These are phyloP conservation scores for Trichosporon ovoides DNA, from an alignment of 1,284 basidiomycete genomes.

Conservation along the genomic window DNA sequence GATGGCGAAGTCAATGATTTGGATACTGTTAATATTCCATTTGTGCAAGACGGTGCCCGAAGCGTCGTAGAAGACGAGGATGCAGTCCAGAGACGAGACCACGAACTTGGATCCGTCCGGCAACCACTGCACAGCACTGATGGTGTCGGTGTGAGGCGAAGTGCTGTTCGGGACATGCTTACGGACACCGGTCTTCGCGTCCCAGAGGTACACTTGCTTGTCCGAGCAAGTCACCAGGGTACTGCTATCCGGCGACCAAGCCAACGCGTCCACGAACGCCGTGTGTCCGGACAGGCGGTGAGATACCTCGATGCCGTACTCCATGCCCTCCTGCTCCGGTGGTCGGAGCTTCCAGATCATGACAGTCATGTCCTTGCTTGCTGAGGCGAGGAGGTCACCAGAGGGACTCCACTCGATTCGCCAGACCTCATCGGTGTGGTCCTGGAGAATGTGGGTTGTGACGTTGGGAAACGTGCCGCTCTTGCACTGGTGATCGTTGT, in stretches of 20 bases:
- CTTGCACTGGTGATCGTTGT: conserved; percentile 77
- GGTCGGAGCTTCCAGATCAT: conserved; percentile 74
- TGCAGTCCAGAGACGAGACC: conserved; percentile 81
- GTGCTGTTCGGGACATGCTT: conserved; percentile 16
- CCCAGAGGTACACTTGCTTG: conserved; percentile 76
- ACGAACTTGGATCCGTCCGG: conserved; percentile 85
- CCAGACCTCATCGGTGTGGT: conserved; percentile 93
- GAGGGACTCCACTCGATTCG: conserved; percentile 89
- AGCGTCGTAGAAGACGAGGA: conserved; percentile 69
- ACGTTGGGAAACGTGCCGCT: conserved; percentile 74
- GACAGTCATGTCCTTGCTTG: conserved; percentile 76
- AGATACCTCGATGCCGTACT: conserved; percentile 28
- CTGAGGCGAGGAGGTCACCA: conserved; percentile 77
- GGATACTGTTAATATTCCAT: conserved; percentile 71
- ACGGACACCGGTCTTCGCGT: conserved; percentile 51
- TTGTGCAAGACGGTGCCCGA: conserved; percentile 62
- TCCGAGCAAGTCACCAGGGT: conserved; percentile 76
- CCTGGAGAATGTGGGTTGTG: conserved; percentile 75
- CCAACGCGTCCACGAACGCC: conserved; percentile 68
- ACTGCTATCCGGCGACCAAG: conserved; percentile 84
- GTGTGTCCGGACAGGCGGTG: conserved; percentile 61
- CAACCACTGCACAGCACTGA: conserved; percentile 81
- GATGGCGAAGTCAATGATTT: conserved; percentile 79
- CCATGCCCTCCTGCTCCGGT: conserved; percentile 18
- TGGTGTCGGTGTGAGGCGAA: conserved; percentile 65